Percentiles rank a stretch among this genome's conserved stretches.
phyloP scores from a whole-genome alignment of 2,329 filamentous ascomycete species.

The Hypoxylon sp. region DNA sequence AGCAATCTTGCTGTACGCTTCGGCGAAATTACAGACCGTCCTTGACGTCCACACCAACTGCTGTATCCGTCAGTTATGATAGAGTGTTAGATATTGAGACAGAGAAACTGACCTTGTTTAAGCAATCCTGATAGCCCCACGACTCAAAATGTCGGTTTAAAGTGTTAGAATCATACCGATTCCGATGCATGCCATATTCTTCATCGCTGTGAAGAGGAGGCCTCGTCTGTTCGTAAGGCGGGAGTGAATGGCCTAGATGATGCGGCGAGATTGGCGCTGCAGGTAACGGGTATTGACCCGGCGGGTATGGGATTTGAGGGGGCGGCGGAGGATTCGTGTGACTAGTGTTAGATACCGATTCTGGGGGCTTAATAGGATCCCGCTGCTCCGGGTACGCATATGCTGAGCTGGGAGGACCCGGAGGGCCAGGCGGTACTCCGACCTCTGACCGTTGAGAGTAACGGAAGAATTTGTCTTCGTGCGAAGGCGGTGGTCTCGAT shows the following conservation, averaged over 20 bases:
- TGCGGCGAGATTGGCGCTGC: slow-evolving; percentile 65
- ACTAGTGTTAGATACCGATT: slow-evolving; percentile 42
- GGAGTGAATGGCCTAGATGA: slow-evolving; percentile 61
- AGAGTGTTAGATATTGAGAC: neutral
- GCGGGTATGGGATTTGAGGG: slow-evolving; percentile 59
- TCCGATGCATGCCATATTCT: slow-evolving; percentile 59
- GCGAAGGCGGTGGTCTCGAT: slow-evolving; percentile 49
- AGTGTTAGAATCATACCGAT: slow-evolving; percentile 61
- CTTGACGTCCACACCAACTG: slow-evolving; percentile 68
- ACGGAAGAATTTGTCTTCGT: slow-evolving; percentile 53
- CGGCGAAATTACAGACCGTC: slow-evolving; percentile 70
- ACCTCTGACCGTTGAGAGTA: slow-evolving; percentile 51
- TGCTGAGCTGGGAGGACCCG: slow-evolving; percentile 46
- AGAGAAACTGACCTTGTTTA: slow-evolving; percentile 60
- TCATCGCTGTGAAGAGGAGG: slow-evolving; percentile 62
- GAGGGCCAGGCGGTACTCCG: slow-evolving; percentile 47
- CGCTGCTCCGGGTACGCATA: slow-evolving; percentile 52
- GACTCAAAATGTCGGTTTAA: slow-evolving; percentile 66
- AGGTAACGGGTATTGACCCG: slow-evolving; percentile 61
- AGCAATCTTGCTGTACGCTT: slow-evolving; percentile 68
- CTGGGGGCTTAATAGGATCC: slow-evolving; percentile 49
- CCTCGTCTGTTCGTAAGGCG: slow-evolving; percentile 64
- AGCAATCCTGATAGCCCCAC: slow-evolving; percentile 68
- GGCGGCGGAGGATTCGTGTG: slow-evolving; percentile 54
- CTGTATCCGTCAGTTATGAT: slow-evolving; percentile 31